These are phyloP conservation scores for Vitellaria paradoxa DNA, from an alignment of 179 eudicot genomes.

Conservation along the genomic window DNA sequence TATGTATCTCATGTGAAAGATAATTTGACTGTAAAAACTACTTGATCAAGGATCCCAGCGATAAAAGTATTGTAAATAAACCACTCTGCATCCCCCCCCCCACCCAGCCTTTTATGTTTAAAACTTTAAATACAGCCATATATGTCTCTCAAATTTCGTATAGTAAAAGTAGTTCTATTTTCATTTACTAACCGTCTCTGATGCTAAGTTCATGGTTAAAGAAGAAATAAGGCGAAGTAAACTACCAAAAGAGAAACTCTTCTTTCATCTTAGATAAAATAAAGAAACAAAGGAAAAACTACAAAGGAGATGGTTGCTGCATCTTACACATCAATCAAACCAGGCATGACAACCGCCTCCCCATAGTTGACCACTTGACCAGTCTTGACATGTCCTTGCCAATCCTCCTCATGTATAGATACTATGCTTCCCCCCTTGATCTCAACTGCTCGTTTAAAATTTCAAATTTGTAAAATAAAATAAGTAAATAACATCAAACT, in stretches of 20 bases:
- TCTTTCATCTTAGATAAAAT: neutral
- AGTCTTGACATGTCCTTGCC: constrained; percentile 44
- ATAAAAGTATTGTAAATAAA: neutral
- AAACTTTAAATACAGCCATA: neutral
- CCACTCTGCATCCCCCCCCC: neutral
- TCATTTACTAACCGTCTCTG: neutral
- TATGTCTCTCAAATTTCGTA: neutral
- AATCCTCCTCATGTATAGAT: constrained; percentile 58
- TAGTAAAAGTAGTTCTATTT: neutral
- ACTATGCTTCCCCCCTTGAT: constrained; percentile 71
- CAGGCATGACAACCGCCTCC: constrained; percentile 96
- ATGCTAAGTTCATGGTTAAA: neutral
- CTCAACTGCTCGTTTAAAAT: constrained; percentile 65
- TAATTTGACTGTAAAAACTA: neutral
- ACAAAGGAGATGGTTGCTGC: constrained; percentile 1
- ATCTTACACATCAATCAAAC: constrained; percentile 92
- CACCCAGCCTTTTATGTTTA: neutral
- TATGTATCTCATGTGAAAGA: neutral
- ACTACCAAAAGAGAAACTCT: neutral
- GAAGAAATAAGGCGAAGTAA: neutral
- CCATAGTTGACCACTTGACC: constrained; percentile 68
- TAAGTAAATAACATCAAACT: neutral
- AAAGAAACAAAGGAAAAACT: neutral
- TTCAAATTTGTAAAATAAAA: constrained; percentile 17
- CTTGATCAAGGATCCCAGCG: neutral